These are phyloP conservation scores for Trichoderma cornu-damae DNA, from an alignment of 2,329 filamentous ascomycete species.

Conservation along the genomic window DNA sequence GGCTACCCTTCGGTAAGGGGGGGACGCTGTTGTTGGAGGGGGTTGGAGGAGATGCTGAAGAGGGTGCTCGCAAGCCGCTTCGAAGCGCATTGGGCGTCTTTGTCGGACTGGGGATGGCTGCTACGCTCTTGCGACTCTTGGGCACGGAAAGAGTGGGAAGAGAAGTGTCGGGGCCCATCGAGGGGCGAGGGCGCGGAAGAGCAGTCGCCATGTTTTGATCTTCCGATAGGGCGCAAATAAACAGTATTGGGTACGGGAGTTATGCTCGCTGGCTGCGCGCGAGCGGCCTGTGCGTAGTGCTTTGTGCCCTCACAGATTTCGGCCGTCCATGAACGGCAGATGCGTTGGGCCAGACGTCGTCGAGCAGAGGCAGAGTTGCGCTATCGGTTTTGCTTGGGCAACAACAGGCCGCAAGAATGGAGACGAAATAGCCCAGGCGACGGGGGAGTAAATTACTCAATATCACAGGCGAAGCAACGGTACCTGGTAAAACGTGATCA, in stretches of 20 bases:
- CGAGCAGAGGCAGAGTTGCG: constrained; percentile 9
- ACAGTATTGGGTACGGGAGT: constrained; percentile 15
- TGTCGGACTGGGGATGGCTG: constrained; percentile 35
- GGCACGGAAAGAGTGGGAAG: constrained; percentile 68
- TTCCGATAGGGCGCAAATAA: background rate
- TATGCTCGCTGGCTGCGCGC: constrained; percentile 22
- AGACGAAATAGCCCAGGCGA: constrained; percentile 1
- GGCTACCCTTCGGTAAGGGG: constrained; percentile 51
- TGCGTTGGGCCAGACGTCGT: constrained; percentile 12
- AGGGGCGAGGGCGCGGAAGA: constrained; percentile 61
- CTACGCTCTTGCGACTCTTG: constrained; percentile 66
- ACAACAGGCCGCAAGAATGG: constrained; percentile 9
- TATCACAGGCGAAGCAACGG: constrained; percentile 20
- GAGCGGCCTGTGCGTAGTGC: constrained; percentile 24
- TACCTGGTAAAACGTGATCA: constrained; percentile 3
- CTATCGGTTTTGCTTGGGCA: constrained; percentile 2
- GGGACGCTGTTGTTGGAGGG: constrained; percentile 50
- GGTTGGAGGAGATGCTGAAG: constrained; percentile 46
- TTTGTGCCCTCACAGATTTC: constrained; percentile 22
- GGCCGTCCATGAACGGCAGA: constrained; percentile 30
- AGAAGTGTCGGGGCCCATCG: constrained; percentile 63
- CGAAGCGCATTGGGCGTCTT: constrained; percentile 49
- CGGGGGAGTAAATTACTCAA: constrained; percentile 14
- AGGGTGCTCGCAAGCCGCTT: constrained; percentile 56
- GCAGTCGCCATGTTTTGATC: constrained; percentile 44